Evolutionary conservation across 2,329 filamentous ascomycete species (phyloP).

Genomic region (Penicillium sp.): DNA sequence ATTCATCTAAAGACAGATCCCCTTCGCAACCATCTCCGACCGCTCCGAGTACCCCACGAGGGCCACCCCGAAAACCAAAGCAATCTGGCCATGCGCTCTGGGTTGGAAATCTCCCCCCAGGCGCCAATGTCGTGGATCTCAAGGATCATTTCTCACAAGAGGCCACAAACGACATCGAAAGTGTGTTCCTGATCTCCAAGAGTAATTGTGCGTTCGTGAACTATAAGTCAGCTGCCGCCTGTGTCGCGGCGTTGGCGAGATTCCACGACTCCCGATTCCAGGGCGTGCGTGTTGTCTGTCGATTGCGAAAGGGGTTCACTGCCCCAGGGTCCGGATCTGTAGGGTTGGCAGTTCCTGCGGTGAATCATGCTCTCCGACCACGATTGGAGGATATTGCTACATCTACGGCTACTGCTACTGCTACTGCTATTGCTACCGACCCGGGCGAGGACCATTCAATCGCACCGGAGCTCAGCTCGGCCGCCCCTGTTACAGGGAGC

Average conservation of each 20-base stretch:
- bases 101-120: constrained; percentile 90
- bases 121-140: constrained; percentile 76
- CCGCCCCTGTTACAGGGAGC: constrained; percentile 17
- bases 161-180: constrained; percentile 73
- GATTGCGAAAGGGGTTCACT: constrained; percentile 64
- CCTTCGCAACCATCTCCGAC: constrained; percentile 13
- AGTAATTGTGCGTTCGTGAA: constrained; percentile 98
- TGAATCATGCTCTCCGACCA: constrained; percentile 28
- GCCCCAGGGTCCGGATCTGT: constrained; percentile 37
- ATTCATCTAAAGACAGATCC: constrained; percentile 15
- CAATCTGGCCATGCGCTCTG: constrained; percentile 85
- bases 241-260: constrained; percentile 72
- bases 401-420: background rate
- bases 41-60: constrained; percentile 50
- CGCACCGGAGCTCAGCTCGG: constrained; percentile 13
- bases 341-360: constrained; percentile 51
- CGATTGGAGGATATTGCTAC: constrained; percentile 13
- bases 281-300: constrained; percentile 79
- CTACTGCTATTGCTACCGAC: constrained; percentile 1
- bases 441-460: constrained; percentile 10
- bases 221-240: constrained; percentile 77
- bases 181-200: constrained; percentile 90
- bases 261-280: constrained; percentile 91
- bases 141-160: constrained; percentile 87
- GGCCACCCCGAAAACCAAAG: constrained; percentile 66